Conservation (phyloP, 2,329 filamentous ascomycete species). For the Drechslerella dactyloides region DNA sequence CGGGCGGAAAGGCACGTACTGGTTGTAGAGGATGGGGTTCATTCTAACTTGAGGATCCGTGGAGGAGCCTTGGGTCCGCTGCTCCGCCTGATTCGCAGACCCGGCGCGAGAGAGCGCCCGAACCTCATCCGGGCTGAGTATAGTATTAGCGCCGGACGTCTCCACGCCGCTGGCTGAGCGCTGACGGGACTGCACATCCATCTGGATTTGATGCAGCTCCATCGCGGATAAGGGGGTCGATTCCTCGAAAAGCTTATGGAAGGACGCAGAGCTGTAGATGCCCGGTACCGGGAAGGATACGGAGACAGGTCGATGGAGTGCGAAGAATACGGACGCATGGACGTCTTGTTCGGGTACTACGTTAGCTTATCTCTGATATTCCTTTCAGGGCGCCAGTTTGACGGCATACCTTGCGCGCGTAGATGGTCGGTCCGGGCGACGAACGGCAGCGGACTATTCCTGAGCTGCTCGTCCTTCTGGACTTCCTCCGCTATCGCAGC, state of each 20-base stretch:
- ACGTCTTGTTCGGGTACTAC: slow-evolving; percentile 68
- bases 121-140: slow-evolving; percentile 67
- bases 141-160: slow-evolving; percentile 61
- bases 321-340: slow-evolving; percentile 90
- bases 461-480: slow-evolving; percentile 24
- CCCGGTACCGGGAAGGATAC: slow-evolving; percentile 81
- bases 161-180: slow-evolving; percentile 55
- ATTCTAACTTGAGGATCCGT: slow-evolving; percentile 66
- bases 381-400: not conserved
- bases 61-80: slow-evolving; percentile 60
- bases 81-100: slow-evolving; percentile 58
- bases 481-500: slow-evolving; percentile 16
- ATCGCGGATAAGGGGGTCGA: slow-evolving; percentile 60
- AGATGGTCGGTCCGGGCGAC: slow-evolving; percentile 45
- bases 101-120: slow-evolving; percentile 59
- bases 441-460: slow-evolving; percentile 37
- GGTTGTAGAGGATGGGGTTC: slow-evolving; percentile 71
- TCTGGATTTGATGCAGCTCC: slow-evolving; percentile 60
- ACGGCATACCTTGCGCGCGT: slow-evolving; percentile 29
- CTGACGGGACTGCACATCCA: slow-evolving; percentile 70
- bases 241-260: slow-evolving; percentile 81
- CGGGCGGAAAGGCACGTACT: slow-evolving; percentile 79
- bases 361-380: not conserved
- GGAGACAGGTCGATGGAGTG: slow-evolving; percentile 90
- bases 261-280: slow-evolving; percentile 73